Evolutionary conservation across 1,139 yeast species (phyloP).

Genomic region (Kazachstania sp.): DNA sequence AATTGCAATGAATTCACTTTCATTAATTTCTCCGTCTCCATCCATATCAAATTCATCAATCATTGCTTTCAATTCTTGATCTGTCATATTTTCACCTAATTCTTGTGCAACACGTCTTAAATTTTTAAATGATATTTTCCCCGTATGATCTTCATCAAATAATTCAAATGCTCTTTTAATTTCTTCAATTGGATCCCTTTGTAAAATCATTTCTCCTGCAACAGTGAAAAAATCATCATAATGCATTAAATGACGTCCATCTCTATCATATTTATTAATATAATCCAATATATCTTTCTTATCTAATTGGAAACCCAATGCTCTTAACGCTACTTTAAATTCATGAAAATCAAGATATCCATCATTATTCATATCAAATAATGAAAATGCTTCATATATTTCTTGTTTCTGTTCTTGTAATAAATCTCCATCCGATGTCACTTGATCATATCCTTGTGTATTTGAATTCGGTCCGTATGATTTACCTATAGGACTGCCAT

Average conservation of each 20-base stretch:
- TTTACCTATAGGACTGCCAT: constrained; percentile 8
- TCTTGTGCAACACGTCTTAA: constrained; percentile 87
- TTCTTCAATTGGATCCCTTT: constrained; percentile 90
- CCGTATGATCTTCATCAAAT: constrained; percentile 84
- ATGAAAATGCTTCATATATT: constrained; percentile 83
- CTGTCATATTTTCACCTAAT: constrained; percentile 83
- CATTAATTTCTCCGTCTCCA: constrained; percentile 91
- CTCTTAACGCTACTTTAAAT: constrained; percentile 82
- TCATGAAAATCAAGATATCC: constrained; percentile 90
- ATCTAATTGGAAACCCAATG: constrained; percentile 80
- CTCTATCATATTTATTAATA: constrained; percentile 74
- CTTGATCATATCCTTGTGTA: not conserved
- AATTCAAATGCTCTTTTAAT: constrained; percentile 81
- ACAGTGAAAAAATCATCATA: constrained; percentile 62
- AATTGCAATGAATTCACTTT: constrained; percentile 53
- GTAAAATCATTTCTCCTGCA: constrained; percentile 69
- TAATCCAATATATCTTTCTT: constrained; percentile 76
- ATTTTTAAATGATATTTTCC: constrained; percentile 74
- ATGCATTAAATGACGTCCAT: constrained; percentile 61
- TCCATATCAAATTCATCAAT: constrained; percentile 95
- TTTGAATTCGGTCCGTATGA: not conserved
- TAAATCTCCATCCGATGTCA: constrained; percentile 34
- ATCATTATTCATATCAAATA: constrained; percentile 89
- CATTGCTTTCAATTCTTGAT: constrained; percentile 92
- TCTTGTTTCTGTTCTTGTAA: constrained; percentile 88